A percentile compares a stretch with the other conserved stretches of the same genome.
These are phyloP conservation scores for Penicillium sp. DNA, from an alignment of 2,329 filamentous ascomycete species.

Conservation along the genomic window DNA sequence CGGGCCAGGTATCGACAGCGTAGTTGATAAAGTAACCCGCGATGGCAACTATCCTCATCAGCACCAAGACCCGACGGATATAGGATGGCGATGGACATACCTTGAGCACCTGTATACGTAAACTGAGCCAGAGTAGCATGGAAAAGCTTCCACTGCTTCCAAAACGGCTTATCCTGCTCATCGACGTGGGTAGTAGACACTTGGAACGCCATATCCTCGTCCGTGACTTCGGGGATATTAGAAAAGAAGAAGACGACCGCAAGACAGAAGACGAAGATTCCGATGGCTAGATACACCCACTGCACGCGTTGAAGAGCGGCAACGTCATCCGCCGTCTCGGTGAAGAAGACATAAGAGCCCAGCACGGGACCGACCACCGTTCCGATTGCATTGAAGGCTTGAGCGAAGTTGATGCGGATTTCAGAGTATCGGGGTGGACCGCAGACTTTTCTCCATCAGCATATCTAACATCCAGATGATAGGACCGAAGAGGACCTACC, in stretches of 20 bases:
- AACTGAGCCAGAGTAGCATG: slow-evolving; percentile 75
- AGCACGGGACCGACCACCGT: slow-evolving; percentile 71
- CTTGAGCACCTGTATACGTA: slow-evolving; percentile 76
- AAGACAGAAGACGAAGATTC: slow-evolving; percentile 66
- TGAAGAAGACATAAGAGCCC: slow-evolving; percentile 72
- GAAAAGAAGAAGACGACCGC: slow-evolving; percentile 66
- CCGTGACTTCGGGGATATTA: slow-evolving; percentile 69
- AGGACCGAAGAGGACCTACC: slow-evolving; percentile 32
- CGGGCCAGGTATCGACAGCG: slow-evolving; percentile 58
- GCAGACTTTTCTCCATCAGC: slow-evolving; percentile 53
- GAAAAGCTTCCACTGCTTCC: slow-evolving; percentile 72
- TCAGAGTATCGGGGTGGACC: slow-evolving; percentile 73
- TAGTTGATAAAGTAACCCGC: slow-evolving; percentile 72
- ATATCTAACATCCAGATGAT: slow-evolving; percentile 9
- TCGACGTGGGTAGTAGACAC: slow-evolving; percentile 56
- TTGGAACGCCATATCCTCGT: slow-evolving; percentile 66
- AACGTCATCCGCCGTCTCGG: slow-evolving; percentile 57
- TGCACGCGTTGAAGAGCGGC: slow-evolving; percentile 66
- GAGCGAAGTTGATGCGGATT: slow-evolving; percentile 73
- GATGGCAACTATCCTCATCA: slow-evolving; percentile 41
- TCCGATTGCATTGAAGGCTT: slow-evolving; percentile 74
- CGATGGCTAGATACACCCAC: slow-evolving; percentile 79
- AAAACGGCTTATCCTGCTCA: slow-evolving; percentile 59
- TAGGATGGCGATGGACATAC: slow-evolving; percentile 22
- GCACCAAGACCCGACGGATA: not conserved